Base-by-base conservation (phyloP, 1,284 basidiomycete genomes). In the Irpex sp. region DNA sequence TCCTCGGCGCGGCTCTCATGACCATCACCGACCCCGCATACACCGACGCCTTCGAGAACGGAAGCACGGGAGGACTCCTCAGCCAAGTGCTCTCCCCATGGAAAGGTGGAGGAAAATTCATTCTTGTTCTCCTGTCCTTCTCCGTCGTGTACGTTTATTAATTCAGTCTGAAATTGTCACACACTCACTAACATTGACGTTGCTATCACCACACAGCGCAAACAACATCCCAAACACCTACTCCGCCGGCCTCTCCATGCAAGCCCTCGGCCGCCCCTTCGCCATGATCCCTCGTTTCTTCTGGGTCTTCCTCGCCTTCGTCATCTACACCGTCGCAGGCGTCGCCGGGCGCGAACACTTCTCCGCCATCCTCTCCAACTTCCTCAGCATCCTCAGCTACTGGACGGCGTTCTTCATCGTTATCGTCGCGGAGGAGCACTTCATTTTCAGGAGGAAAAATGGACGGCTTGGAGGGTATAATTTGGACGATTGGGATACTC, bases 161-260 rank as follows among this genome's bases (percentile, higher is more conserved):
- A 28, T 28, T 2, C 28, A 28, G 3, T 28, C 28, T 28, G 28
- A 28, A 28, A 28, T 3, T 28, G 4, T 28, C 28, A 45, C 23
- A 48, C 28, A 45, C 37, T 16, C 36, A 37, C 42, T 21, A 23
- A 54, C 36, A 37, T 35, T 19, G 35, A 42, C 54, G 59, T 62
- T 62, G 59, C 36, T 42, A 47, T 47, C 63, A 51, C 3, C 8
- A 10, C 9, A 16, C 63, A 82, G 84, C 48, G 80, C 81, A 12
- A 85, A 84, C 71, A 82, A 84, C 65, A 83, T 84, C 61, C 80
- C 83, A 28, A 85, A 83, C 69, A 85, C 83, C 10, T 85, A 86
- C 66, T 83, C 82, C 4, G 76, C 81, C 1, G 81, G 79, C 2
- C 75, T 86, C 36, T 81, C 81, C n/a, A 78, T 82, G 60, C 84